Base-by-base conservation (phyloP, 192 early-diverging fungal genomes). In the Geranomyces variabilis region DNA sequence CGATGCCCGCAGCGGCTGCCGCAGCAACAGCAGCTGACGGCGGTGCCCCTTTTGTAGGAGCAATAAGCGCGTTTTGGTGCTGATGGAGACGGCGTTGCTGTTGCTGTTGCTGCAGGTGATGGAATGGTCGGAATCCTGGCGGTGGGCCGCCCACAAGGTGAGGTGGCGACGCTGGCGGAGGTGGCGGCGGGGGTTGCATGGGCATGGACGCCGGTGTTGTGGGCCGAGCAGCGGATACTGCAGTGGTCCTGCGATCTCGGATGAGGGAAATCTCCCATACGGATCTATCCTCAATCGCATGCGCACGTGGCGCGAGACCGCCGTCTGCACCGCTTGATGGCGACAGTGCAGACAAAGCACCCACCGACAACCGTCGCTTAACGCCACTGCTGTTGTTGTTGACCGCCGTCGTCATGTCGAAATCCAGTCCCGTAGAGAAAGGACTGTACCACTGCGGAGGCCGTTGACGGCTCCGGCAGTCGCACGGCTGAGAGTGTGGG, bases 401-500 rank as follows among this genome's bases (percentile, higher is more conserved):
- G 19, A 53, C 51, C n/a, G 51, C 51, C 19, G 51, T 53, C 19
- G 24, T 60, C 29, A 60, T 60, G 58, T 60, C 58, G 29, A 60
- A 60, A 33, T 60, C 58, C 28, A 60, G 58, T 19, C 58, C 58
- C 17, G 58, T 30, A 19, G 31, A 33, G 17, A 60, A 60, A 8
- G 58, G 58, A 33, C 58, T 60, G 31, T 60, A 60, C 58, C 58
- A 60, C 31, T 60, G 58, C 58, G 24, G 58, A n/a, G 51, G 19
- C 21, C 15, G 4, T 55, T n/a, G 6, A 28, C 2, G 51, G 51
- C 26, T 55, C 21, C 15, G 51, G 51, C 21, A n/a, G 19, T 55
- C 21, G 14, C 19, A 28, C 15, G 19, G 51, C 21, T 55, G 51
- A 55, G 51, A n/a, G 26, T n/a, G 51, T 14, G 19, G 51, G 14